These are phyloP conservation scores for Penicillium nordicum DNA, from an alignment of 2,329 filamentous ascomycete genomes.

Conservation along the genomic window DNA sequence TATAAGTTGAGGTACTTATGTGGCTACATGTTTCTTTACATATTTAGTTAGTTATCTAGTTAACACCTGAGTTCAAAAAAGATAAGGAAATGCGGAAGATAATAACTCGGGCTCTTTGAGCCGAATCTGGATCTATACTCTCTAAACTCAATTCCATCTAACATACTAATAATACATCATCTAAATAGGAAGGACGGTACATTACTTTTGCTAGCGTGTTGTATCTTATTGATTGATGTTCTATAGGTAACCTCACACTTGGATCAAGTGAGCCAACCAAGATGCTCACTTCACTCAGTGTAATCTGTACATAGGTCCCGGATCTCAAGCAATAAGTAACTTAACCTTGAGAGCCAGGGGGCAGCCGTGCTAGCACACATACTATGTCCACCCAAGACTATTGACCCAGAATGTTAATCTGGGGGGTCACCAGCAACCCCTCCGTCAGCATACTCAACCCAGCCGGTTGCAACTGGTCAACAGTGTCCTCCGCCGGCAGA, in stretches of 20 bases:
- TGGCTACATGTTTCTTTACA: not conserved
- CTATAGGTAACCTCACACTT: not conserved
- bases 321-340: not conserved
- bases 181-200: not conserved
- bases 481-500: slow-evolving; percentile 37
- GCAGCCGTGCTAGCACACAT: not conserved
- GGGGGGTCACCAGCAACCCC: slow-evolving; percentile 30
- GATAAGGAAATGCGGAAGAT: not conserved
- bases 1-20: not conserved
- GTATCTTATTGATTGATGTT: not conserved
- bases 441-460: slow-evolving; percentile 29
- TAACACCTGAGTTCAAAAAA: not conserved
- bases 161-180: not conserved
- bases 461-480: slow-evolving; percentile 38
- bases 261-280: not conserved
- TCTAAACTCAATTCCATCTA: not conserved
- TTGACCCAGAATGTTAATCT: slow-evolving; percentile 28
- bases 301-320: not conserved
- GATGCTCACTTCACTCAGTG: not conserved
- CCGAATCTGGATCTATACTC: no score
- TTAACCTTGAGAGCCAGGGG: not conserved
- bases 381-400: not conserved
- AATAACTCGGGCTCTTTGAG: not conserved
- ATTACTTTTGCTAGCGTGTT: not conserved
- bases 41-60: no score